phyloP scores from a whole-genome alignment of 2,329 filamentous ascomycete genomes.

The Sclerotinia subarctica region DNA sequence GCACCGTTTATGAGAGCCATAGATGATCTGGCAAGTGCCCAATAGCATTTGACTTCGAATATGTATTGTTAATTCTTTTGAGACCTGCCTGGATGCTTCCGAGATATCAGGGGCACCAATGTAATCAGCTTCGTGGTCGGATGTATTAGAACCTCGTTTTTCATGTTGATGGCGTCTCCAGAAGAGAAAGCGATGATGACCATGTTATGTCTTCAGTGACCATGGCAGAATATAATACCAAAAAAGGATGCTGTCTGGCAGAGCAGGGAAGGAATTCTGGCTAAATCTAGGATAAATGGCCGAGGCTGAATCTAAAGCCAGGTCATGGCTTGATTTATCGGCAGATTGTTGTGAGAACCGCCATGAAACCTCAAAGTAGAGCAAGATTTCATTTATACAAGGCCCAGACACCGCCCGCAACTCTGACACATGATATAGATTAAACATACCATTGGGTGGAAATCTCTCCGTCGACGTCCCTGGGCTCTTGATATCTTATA shows the following conservation, averaged over 20 bases:
- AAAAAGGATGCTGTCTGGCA: background rate
- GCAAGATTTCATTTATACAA: background rate
- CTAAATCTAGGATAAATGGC: background rate
- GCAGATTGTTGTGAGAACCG: background rate
- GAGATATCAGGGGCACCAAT: background rate
- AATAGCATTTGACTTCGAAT: background rate
- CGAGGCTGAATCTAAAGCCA: background rate
- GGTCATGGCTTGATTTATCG: background rate
- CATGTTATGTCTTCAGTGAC: no score
- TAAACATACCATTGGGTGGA: background rate
- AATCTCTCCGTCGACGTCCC: background rate
- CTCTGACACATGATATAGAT: background rate
- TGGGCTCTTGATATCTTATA: background rate
- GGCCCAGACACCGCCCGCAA: fast-evolving
- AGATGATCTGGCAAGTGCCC: background rate
- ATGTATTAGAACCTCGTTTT: no score
- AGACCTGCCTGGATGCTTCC: background rate
- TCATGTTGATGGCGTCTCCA: no score
- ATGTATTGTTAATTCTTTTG: no score
- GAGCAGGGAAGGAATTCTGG: background rate
- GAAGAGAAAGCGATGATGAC: no score
- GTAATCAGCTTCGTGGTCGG: no score
- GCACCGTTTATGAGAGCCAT: background rate
- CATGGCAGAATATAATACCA: background rate
- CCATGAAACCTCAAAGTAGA: background rate